These are phyloP conservation scores for Aspergillus fijiensis DNA, from an alignment of 2,329 filamentous ascomycete species.

Conservation along the genomic window DNA sequence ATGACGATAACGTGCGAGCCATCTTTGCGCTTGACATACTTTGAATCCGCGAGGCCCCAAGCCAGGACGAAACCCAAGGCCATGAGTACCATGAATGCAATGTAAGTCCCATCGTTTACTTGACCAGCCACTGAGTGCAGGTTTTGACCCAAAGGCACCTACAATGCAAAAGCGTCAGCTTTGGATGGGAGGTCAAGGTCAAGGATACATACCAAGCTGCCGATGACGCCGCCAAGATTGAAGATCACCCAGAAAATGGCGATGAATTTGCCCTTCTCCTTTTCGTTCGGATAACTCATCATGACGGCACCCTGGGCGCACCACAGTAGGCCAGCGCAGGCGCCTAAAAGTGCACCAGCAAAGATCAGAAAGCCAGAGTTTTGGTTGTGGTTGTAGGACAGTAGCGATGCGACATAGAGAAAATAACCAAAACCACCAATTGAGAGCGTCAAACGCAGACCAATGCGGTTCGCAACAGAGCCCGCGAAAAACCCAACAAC, in stretches of 20 bases:
- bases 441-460: conserved; percentile 45
- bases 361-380: conserved; percentile 52
- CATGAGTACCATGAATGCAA: conserved; percentile 84
- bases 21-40: conserved; percentile 70
- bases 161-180: background rate
- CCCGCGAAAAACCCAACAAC: conserved; percentile 64
- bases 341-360: conserved; percentile 50
- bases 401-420: conserved; percentile 50
- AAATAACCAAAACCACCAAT: conserved; percentile 51
- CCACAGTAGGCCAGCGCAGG: conserved; percentile 53
- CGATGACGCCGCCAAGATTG: conserved; percentile 87
- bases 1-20: conserved; percentile 79
- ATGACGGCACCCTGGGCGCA: conserved; percentile 53
- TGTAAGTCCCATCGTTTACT: conserved; percentile 73
- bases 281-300: conserved; percentile 82
- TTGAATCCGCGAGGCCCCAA: conserved; percentile 68
- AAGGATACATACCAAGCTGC: conserved; percentile 59
- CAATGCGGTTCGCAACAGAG: conserved; percentile 47
- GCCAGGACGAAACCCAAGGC: conserved; percentile 68
- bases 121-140: conserved; percentile 41
- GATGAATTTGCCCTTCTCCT: conserved; percentile 83
- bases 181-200: background rate
- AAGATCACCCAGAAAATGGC: conserved; percentile 94
- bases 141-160: conserved; percentile 50
- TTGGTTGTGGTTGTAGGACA: conserved; percentile 52